These are phyloP conservation scores for Epichloe sylvatica DNA, from an alignment of 2,329 filamentous ascomycete species.

Conservation along the genomic window DNA sequence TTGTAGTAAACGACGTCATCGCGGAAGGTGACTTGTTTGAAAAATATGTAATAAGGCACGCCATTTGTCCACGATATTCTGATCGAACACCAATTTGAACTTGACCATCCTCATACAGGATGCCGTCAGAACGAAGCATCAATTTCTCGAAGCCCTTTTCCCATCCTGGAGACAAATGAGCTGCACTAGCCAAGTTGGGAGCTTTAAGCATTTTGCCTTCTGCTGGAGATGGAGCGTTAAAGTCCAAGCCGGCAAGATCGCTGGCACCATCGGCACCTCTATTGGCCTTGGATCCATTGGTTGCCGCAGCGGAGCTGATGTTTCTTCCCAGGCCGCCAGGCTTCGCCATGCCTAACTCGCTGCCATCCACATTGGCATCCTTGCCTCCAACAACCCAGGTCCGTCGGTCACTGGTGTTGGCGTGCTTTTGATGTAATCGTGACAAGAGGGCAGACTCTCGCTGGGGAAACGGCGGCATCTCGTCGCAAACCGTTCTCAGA, in stretches of 20 bases:
- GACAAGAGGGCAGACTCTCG: constrained; percentile 83
- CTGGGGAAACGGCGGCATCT: constrained; percentile 98
- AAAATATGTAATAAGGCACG: constrained; percentile 91
- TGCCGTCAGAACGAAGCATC: constrained; percentile 65
- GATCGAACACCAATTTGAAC: constrained; percentile 84
- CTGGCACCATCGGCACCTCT: constrained; percentile 32
- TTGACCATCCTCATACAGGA: constrained; percentile 90
- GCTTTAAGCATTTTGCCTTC: constrained; percentile 46
- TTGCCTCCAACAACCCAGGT: constrained; percentile 98
- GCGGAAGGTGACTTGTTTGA: constrained; percentile 79
- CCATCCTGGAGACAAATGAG: constrained; percentile 90
- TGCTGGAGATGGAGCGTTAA: constrained; percentile 46
- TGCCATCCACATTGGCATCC: constrained; percentile 71
- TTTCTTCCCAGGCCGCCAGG: constrained; percentile 72
- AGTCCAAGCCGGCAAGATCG: constrained; percentile 72
- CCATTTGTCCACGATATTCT: constrained; percentile 90
- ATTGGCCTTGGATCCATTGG: constrained; percentile 30
- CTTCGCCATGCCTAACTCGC: constrained; percentile 69
- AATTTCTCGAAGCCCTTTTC: constrained; percentile 77
- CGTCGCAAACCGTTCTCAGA: constrained; percentile 84
- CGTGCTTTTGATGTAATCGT: constrained; percentile 85
- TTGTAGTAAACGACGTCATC: constrained; percentile 87
- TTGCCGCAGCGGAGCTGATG: constrained; percentile 52
- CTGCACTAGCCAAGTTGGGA: constrained; percentile 81
- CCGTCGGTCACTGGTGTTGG: constrained; percentile 81